A percentile compares a stretch with the other conserved stretches of the same genome.
phyloP scores from a whole-genome alignment of 257 asterid genomes.

The Solanum clarkiae region DNA sequence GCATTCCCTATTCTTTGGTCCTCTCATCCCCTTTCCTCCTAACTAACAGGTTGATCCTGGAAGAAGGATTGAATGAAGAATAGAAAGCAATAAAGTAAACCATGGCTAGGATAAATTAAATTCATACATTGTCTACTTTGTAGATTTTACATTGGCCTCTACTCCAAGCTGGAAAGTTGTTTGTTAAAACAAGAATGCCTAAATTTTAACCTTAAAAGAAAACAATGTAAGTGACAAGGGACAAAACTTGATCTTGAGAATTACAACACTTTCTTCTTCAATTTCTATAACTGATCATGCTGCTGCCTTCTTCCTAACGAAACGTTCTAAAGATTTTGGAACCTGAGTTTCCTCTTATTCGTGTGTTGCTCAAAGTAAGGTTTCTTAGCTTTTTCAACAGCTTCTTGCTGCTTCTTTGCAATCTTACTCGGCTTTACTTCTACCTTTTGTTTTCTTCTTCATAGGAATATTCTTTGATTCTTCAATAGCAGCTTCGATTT shows the following conservation, averaged over 20 bases:
- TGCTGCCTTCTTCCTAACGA: slow-evolving; percentile 33
- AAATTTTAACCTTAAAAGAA: not conserved
- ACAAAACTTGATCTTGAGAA: not conserved
- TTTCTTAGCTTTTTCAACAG: slow-evolving; percentile 51
- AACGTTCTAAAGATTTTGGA: slow-evolving; percentile 62
- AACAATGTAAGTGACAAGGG: not conserved
- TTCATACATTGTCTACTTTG: not conserved
- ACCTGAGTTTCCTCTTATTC: slow-evolving; percentile 46
- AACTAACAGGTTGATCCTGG: not conserved
- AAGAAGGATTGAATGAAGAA: not conserved
- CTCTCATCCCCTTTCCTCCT: not conserved
- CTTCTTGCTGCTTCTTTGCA: slow-evolving; percentile 63
- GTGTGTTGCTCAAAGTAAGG: slow-evolving; percentile 35
- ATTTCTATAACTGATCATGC: slow-evolving; percentile 2
- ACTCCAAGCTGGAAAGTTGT: not conserved
- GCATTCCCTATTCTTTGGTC: not conserved
- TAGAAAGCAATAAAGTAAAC: not conserved
- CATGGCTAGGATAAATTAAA: not conserved
- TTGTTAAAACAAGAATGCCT: not conserved
- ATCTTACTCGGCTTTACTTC: no score
- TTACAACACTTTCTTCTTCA: not conserved
- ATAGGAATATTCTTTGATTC: slow-evolving; percentile 11
- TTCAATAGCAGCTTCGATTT: slow-evolving; percentile 54
- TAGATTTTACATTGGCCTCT: not conserved
- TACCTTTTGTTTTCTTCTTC: no score